Percentiles rank a stretch among this genome's conserved stretches.
These are phyloP conservation scores for Discostella stelligeroides DNA, from an alignment of 108 stramenopile species.

Conservation along the genomic window DNA sequence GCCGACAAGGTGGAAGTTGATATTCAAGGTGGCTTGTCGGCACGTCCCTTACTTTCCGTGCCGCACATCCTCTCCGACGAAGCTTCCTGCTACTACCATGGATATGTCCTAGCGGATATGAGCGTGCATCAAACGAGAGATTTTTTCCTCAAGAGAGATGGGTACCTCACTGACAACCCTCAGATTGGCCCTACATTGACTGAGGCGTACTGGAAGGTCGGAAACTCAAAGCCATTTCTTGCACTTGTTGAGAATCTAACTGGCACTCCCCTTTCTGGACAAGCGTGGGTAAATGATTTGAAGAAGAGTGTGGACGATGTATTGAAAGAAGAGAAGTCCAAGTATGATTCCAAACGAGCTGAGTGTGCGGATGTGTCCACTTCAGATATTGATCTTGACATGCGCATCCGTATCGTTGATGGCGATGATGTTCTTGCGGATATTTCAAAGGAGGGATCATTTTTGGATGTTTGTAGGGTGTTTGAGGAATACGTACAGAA, in stretches of 20 bases:
- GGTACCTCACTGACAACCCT: conserved; percentile 74
- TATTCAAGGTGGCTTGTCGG: conserved; percentile 68
- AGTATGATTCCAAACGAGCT: conserved; percentile 53
- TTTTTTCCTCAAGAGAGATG: conserved; percentile 61
- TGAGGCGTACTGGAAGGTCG: conserved; percentile 64
- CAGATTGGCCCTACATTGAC: conserved; percentile 64
- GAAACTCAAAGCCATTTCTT: conserved; percentile 71
- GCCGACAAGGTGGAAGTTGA: conserved; percentile 65
- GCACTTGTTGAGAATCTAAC: conserved; percentile 67
- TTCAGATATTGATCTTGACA: conserved; percentile 60
- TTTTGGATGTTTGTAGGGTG: conserved; percentile 61
- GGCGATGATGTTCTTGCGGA: conserved; percentile 71
- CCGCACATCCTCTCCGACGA: conserved; percentile 78
- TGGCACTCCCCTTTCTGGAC: conserved; percentile 63
- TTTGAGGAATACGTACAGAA: conserved; percentile 66
- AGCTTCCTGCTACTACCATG: conserved; percentile 69
- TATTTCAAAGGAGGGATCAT: conserved; percentile 41
- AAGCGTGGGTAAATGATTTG: conserved; percentile 66
- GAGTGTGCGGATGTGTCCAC: conserved; percentile 15
- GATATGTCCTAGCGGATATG: conserved; percentile 79
- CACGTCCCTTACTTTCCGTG: conserved; percentile 65
- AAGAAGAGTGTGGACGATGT: conserved; percentile 64
- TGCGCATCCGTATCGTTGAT: conserved; percentile 73
- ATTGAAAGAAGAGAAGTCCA: conserved; percentile 56
- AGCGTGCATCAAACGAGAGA: conserved; percentile 76